These are phyloP conservation scores for Wickerhamomyces pijperi DNA, from an alignment of 805 yeast genomes.

Conservation along the genomic window DNA sequence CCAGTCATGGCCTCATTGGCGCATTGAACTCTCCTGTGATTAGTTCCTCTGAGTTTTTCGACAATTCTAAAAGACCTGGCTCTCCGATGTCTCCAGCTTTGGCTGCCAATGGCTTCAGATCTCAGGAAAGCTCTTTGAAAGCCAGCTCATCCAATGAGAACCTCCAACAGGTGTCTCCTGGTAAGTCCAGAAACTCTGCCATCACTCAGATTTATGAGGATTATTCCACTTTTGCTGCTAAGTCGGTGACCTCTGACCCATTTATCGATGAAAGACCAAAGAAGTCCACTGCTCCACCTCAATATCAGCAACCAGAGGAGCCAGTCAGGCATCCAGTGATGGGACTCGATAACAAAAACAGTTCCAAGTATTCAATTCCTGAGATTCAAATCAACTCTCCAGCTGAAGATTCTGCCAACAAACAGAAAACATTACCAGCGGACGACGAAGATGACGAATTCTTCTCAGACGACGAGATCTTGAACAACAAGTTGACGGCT, in stretches of 20 bases:
- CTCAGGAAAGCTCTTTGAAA: conserved; percentile 12
- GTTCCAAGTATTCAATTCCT: background rate
- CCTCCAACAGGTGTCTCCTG: conserved; percentile 5
- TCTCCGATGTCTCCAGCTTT: conserved; percentile 27
- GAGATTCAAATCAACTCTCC: conserved; percentile 1
- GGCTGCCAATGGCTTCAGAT: conserved; percentile 21
- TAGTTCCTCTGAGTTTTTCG: conserved; percentile 23
- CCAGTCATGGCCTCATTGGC: conserved; percentile 48
- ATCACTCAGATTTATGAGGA: conserved; percentile 23
- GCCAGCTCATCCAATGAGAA: conserved; percentile 10
- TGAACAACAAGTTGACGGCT: conserved; percentile 16
- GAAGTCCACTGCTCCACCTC: no score
- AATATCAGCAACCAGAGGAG: no score
- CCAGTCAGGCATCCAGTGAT: background rate
- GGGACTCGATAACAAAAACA: conserved; percentile 2
- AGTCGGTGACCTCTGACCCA: no score
- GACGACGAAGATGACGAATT: conserved; percentile 15
- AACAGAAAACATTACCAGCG: background rate
- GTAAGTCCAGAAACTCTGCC: conserved; percentile 17
- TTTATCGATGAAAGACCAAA: no score
- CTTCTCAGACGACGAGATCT: conserved; percentile 18
- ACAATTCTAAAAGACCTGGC: conserved; percentile 15
- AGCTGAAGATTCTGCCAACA: conserved; percentile 4
- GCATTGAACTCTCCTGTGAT: conserved; percentile 42
- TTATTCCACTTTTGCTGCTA: conserved; percentile 14